Evolutionary conservation across 352 stramenopile species (phyloP).

Genomic region (Phytophthora hibernalis): DNA sequence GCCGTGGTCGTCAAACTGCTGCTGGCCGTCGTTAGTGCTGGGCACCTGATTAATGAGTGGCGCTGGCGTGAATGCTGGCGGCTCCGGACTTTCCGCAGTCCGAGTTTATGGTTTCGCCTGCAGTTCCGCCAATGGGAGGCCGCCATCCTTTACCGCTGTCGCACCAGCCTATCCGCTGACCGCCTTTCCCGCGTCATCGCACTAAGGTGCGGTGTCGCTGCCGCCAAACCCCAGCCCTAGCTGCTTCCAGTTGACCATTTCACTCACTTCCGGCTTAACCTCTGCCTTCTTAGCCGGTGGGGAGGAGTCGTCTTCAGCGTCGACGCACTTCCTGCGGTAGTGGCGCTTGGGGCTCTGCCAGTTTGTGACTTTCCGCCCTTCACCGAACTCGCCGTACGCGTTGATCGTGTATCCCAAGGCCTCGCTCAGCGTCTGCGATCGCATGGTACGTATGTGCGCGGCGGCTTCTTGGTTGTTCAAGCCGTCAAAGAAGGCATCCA

Average conservation of each 20-base stretch:
- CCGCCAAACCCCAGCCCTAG: background rate
- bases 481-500: background rate
- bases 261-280: too few species aligned
- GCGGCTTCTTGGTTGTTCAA: background rate
- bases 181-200: background rate
- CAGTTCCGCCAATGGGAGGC: background rate
- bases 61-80: background rate
- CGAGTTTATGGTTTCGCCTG: background rate
- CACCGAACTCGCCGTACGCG: background rate
- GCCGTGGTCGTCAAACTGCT: too few species aligned
- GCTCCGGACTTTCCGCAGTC: too few species aligned
- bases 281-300: too few species aligned
- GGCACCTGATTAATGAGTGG: background rate
- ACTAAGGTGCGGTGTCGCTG: background rate
- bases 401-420: background rate
- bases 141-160: background rate
- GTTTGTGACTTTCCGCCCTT: background rate
- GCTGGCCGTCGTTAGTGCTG: too few species aligned
- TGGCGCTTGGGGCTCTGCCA: background rate
- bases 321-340: too few species aligned
- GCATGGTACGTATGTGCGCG: background rate
- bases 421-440: background rate
- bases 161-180: background rate
- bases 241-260: too few species aligned
- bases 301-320: too few species aligned